phyloP scores from a whole-genome alignment of 1,284 basidiomycete species.

The Polyporus tsugae region DNA sequence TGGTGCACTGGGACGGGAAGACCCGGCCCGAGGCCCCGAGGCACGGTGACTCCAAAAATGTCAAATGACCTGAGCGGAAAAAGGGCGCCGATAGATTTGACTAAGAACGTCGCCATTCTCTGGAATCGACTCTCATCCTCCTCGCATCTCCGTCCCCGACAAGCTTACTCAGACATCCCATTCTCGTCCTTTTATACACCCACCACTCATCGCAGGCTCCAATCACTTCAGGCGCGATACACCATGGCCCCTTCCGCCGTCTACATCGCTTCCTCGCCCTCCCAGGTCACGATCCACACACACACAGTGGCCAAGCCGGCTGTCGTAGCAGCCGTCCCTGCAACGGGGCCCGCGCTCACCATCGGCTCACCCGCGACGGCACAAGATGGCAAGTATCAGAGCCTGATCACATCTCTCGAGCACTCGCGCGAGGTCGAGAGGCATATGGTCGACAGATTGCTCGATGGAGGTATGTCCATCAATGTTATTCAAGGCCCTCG shows the following conservation, averaged over 20 bases:
- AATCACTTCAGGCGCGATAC: constrained; percentile 4
- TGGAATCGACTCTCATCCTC: constrained; percentile 24
- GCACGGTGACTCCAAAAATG: constrained; percentile 30
- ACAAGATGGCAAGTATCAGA: constrained; percentile 78
- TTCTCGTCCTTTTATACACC: constrained; percentile 25
- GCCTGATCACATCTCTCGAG: constrained; percentile 66
- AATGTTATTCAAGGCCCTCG: constrained; percentile 18
- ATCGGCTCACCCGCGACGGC: constrained; percentile 80
- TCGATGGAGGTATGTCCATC: constrained; percentile 69
- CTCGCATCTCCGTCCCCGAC: constrained; percentile 8
- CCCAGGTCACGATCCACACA: constrained; percentile 19
- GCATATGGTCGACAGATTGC: constrained; percentile 78
- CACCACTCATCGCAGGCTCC: constrained; percentile 25
- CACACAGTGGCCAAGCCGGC: constrained; percentile 32
- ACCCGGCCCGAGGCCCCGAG: constrained; percentile 23
- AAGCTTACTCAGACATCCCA: constrained; percentile 21
- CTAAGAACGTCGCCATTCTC: constrained; percentile 26
- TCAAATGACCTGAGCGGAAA: constrained; percentile 1
- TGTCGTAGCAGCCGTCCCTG: constrained; percentile 36
- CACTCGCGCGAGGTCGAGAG: constrained; percentile 64
- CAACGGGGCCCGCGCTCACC: constrained; percentile 60
- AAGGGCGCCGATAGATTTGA: constrained; percentile 25
- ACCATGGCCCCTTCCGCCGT: constrained; percentile 71
- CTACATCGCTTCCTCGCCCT: constrained; percentile 41
- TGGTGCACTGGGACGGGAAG: constrained; percentile 18